Evolutionary conservation across 805 yeast genomes (phyloP), one percentile per base, ranked within the genome.

Genomic region (Pachysolen tannophilus): DNA sequence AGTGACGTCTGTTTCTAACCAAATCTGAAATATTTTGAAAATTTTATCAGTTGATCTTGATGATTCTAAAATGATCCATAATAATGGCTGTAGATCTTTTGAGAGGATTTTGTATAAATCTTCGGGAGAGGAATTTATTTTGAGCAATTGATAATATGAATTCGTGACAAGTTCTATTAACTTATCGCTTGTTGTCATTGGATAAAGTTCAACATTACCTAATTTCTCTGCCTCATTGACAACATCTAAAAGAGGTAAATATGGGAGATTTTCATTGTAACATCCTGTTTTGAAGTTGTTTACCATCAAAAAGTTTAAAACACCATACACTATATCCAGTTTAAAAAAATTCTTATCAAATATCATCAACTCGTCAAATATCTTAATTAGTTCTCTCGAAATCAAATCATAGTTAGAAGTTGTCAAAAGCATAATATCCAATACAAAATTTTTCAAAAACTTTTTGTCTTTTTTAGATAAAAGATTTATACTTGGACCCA

Each of bases 401-500:
- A 60, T 52, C 6, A 54, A 34, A 23, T 51, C 58, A 30, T 53
- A 63, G 41, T 53, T 63, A 35, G 43, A 47, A 30, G 39, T 54
- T 43, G 45, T 60, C 43, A 39, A 42, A 38, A 41, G 66, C 49
- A 55, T 65, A 52, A 54, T 59, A 26, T 47, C 64, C 56, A 55
- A 58, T 35, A 55, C 41, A 20, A 65, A 52, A 52, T 53, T 65
- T 41, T 39, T 63, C 37, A 65, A 56, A 36, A 46, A 55, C 28
- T 35, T 48, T 36, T 55, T 60, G 41, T 51, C 37, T 4, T 40
- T 35, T 2, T 39, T 24, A 3, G 53, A 50, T 41, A 73, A 47
- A 4, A 55, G 55, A 4, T 45, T 42, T 9, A 72, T 48, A 38
- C 64, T 68, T 2, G 90, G 90, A 1, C 90, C 88, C 15, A 73